Conservation (phyloP, 2,329 filamentous ascomycete genomes). For the Pezizomycotina sp. region DNA sequence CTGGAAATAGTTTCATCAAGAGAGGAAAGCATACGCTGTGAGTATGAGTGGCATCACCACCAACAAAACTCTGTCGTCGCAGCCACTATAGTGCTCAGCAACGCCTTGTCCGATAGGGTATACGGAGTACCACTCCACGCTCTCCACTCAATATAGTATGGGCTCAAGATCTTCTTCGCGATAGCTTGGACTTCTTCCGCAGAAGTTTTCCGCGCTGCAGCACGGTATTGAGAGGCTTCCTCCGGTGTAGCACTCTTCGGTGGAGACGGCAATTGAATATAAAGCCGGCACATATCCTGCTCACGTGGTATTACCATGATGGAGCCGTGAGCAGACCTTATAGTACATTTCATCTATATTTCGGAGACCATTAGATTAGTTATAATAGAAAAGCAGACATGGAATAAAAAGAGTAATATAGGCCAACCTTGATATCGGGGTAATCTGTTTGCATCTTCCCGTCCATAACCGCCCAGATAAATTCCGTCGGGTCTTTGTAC, state of each 20-base stretch:
- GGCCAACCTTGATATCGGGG: conserved; percentile 25
- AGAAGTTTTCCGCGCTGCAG: conserved; percentile 35
- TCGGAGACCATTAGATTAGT: no score
- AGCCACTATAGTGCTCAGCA: conserved; percentile 39
- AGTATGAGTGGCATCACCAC: conserved; percentile 51
- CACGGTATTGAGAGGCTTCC: no score
- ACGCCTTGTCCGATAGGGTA: conserved; percentile 54
- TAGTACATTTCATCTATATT: conserved; percentile 44
- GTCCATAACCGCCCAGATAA: conserved; percentile 38
- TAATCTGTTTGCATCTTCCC: conserved; percentile 41
- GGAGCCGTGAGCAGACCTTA: conserved; percentile 38
- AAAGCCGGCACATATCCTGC: conserved; percentile 45
- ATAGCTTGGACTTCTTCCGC: conserved; percentile 45
- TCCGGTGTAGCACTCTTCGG: no score
- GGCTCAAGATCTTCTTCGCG: conserved; percentile 47
- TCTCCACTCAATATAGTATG: conserved; percentile 52
- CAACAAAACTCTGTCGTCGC: conserved; percentile 45
- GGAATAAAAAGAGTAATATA: no score
- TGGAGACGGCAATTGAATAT: conserved; percentile 53
- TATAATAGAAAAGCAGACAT: no score
- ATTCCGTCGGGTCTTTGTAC: conserved; percentile 40
- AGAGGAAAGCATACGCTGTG: no score
- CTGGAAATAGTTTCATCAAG: conserved; percentile 26
- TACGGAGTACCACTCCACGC: conserved; percentile 53
- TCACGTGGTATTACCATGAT: conserved; percentile 51